Conservation (phyloP, 1,284 basidiomycete genomes). For the Meira nashicola region DNA sequence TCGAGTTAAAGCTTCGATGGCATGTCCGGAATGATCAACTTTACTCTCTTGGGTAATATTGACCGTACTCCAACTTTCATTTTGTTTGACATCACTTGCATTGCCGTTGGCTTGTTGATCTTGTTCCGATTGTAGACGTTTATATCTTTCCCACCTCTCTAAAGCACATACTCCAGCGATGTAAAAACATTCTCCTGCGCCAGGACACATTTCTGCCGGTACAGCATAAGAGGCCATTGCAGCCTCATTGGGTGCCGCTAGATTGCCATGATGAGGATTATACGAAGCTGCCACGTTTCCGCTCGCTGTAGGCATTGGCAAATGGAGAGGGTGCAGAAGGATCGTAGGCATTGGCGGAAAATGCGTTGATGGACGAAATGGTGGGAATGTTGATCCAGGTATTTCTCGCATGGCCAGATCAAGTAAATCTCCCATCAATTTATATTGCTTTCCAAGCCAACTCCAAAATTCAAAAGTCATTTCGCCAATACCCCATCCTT, state of each 20-base stretch:
- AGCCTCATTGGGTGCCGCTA: slow-evolving; percentile 26
- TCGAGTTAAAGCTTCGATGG: slow-evolving; percentile 9
- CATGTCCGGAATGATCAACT: slow-evolving; percentile 26
- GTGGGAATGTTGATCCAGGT: slow-evolving; percentile 20
- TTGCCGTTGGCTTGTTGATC: slow-evolving; percentile 1
- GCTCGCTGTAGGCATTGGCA: slow-evolving; percentile 16
- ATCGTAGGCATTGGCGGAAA: slow-evolving; percentile 29
- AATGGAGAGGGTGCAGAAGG: slow-evolving; percentile 26
- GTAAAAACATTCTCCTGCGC: slow-evolving; percentile 33
- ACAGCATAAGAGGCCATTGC: slow-evolving; percentile 19
- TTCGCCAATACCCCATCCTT: slow-evolving; percentile 94
- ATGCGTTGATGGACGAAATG: slow-evolving; percentile 21
- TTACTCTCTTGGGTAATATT: slow-evolving; percentile 32
- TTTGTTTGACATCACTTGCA: not conserved
- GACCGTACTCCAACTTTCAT: slow-evolving; percentile 14
- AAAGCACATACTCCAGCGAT: slow-evolving; percentile 40
- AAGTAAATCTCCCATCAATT: slow-evolving; percentile 38
- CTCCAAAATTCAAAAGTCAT: slow-evolving; percentile 96
- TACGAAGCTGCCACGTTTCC: slow-evolving; percentile 5
- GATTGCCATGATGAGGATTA: slow-evolving; percentile 16
- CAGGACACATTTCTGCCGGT: slow-evolving; percentile 17
- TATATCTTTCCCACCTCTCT: slow-evolving; percentile 30
- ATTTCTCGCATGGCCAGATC: slow-evolving; percentile 23
- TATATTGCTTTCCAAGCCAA: slow-evolving; percentile 77
- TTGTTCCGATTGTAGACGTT: slow-evolving; percentile 11